These are phyloP conservation scores for Aristolochia fimbriata DNA, from an alignment of 164 flowering plant genomes.

Conservation along the genomic window DNA sequence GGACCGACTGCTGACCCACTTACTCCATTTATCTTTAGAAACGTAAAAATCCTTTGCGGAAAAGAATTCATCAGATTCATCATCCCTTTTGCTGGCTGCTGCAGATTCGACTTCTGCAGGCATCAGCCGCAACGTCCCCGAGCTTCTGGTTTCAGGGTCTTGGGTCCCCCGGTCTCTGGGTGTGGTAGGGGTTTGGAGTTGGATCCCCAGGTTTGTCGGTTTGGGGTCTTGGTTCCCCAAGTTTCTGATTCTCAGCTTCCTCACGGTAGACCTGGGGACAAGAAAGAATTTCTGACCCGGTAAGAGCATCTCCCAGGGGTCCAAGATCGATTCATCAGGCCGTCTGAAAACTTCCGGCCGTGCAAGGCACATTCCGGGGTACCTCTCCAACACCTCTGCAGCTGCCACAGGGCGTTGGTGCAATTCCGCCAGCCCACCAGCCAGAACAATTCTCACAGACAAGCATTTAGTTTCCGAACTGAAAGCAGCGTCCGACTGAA, in stretches of 20 bases:
- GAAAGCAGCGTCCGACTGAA: background rate
- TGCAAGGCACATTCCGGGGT: conserved; percentile 46
- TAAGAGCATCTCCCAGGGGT: conserved; percentile 33
- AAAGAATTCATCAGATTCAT: conserved; percentile 20
- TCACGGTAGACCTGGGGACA: conserved; percentile 31
- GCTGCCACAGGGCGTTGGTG: conserved; percentile 31
- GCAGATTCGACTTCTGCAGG: conserved; percentile 5
- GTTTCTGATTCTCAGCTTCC: conserved; percentile 37
- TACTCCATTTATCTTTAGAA: conserved; percentile 23
- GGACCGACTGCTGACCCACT: background rate
- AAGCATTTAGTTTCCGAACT: conserved; percentile 17
- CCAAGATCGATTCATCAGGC: conserved; percentile 35
- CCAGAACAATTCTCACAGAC: conserved; percentile 37
- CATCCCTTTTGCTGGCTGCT: conserved; percentile 5
- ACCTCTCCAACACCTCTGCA: conserved; percentile 30
- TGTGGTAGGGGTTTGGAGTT: too few species aligned
- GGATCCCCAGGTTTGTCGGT: too few species aligned
- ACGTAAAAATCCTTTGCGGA: conserved; percentile 40
- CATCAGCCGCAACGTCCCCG: conserved; percentile 8
- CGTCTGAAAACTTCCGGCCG: conserved; percentile 41
- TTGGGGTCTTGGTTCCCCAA: too few species aligned
- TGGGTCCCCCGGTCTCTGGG: too few species aligned
- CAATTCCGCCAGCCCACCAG: conserved; percentile 44
- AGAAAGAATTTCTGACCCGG: conserved; percentile 45
- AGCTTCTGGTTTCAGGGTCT: too few species aligned